phyloP scores from a whole-genome alignment of 2,329 filamentous ascomycete genomes.

The Ceratocystis destructans region DNA sequence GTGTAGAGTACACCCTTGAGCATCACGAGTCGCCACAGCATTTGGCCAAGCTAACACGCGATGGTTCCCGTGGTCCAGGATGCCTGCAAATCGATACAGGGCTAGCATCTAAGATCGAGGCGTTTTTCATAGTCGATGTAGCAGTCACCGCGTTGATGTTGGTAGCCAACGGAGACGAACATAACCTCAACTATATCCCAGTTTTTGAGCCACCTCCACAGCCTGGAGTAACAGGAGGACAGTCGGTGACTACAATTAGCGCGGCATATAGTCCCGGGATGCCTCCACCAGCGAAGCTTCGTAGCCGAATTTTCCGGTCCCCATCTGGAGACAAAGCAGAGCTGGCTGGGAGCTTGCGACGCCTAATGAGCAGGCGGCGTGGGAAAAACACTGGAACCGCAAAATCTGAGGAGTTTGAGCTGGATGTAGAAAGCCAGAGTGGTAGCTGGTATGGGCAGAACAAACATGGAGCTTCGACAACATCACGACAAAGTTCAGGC shows the following conservation, averaged over 20 bases:
- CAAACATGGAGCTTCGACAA: background rate
- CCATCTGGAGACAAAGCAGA: background rate
- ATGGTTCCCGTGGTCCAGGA: conserved; percentile 36
- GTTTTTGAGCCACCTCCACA: conserved; percentile 38
- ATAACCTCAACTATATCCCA: conserved; percentile 26
- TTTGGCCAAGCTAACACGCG: conserved; percentile 45
- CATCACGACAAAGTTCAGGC: background rate
- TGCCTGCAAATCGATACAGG: conserved; percentile 49
- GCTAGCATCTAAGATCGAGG: conserved; percentile 45
- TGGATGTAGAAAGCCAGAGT: conserved; percentile 49
- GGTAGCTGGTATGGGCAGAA: conserved; percentile 29
- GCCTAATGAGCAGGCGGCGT: conserved; percentile 20
- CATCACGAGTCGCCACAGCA: conserved; percentile 49
- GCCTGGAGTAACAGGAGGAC: conserved; percentile 11
- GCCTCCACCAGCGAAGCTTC: conserved; percentile 11
- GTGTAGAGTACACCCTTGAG: conserved; percentile 51
- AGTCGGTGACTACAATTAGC: conserved; percentile 20
- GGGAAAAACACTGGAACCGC: conserved; percentile 21
- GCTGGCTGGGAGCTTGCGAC: conserved; percentile 16
- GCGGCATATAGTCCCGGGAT: background rate
- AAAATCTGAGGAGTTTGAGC: conserved; percentile 42
- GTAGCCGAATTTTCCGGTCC: background rate
- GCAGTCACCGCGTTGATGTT: conserved; percentile 46
- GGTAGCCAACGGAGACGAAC: conserved; percentile 44
- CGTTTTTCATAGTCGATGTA: conserved; percentile 49